These are phyloP conservation scores for Alternaria sp. DNA, from an alignment of 2,329 filamentous ascomycete species.

Conservation along the genomic window DNA sequence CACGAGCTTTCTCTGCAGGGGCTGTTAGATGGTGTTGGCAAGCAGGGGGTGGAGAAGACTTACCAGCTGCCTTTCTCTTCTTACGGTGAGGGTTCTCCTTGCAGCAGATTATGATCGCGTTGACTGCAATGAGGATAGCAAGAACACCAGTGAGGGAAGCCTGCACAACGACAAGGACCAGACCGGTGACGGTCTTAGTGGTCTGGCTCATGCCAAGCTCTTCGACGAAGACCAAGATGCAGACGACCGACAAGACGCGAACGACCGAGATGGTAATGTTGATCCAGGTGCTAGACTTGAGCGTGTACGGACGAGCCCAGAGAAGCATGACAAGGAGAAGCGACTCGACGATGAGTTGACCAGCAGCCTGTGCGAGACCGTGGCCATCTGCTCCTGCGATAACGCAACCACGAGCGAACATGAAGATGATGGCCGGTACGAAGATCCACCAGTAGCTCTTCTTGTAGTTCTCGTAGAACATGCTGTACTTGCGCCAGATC, in stretches of 20 bases:
- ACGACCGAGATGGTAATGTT: conserved; percentile 92
- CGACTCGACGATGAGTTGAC: conserved; percentile 80
- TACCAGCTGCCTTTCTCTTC: conserved; percentile 88
- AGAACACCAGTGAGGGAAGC: conserved; percentile 80
- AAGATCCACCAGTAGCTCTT: conserved; percentile 98
- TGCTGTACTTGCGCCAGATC: conserved; percentile 91
- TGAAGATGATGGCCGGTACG: conserved; percentile 85
- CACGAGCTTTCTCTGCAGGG: conserved; percentile 73
- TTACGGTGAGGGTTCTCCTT: conserved; percentile 89
- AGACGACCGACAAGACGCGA: conserved; percentile 84
- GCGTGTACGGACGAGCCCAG: conserved; percentile 85
- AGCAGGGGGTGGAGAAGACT: conserved; percentile 47
- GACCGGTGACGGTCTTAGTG: conserved; percentile 90
- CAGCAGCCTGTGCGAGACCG: conserved; percentile 79
- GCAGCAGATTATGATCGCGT: conserved; percentile 81
- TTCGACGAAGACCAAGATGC: conserved; percentile 92
- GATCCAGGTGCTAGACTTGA: conserved; percentile 87
- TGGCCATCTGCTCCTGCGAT: conserved; percentile 86
- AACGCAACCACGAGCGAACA: conserved; percentile 85
- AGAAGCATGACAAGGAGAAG: conserved; percentile 79
- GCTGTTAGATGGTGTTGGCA: conserved; percentile 34
- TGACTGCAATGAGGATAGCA: conserved; percentile 86
- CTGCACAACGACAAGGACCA: conserved; percentile 93
- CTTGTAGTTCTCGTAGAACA: conserved; percentile 97
- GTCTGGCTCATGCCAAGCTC: conserved; percentile 88